Evolutionary conservation across 164 flowering plant species (phyloP).

Genomic region (Houttuynia cordata): DNA sequence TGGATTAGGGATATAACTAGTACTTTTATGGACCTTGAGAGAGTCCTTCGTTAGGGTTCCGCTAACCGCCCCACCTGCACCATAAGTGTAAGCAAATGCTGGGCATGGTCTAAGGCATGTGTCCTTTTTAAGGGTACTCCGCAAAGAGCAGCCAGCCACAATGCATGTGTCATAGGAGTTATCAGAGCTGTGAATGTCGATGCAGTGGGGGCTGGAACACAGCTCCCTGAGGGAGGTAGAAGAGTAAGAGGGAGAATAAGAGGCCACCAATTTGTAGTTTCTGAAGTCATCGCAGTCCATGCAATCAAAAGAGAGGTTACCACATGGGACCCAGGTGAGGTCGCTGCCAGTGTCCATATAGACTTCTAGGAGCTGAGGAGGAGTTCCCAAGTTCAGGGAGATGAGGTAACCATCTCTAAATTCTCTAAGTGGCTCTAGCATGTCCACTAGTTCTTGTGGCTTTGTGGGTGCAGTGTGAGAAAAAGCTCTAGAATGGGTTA

Average conservation of each 20-base stretch:
- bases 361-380: constrained; percentile 53
- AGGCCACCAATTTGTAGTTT: constrained; percentile 21
- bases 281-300: constrained; percentile 49
- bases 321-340: constrained; percentile 82
- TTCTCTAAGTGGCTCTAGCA: constrained; percentile 50
- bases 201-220: constrained; percentile 41
- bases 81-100: constrained; percentile 64
- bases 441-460: constrained; percentile 19
- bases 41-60: constrained; percentile 48
- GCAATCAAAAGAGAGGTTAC: constrained; percentile 57
- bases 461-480: constrained; percentile 10
- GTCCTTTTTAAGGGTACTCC: constrained; percentile 28
- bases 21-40: constrained; percentile 31
- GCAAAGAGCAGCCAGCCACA: constrained; percentile 48
- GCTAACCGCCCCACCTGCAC: constrained; percentile 38
- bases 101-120: constrained; percentile 63
- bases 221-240: constrained; percentile 40
- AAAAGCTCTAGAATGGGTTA: constrained; percentile 28
- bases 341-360: constrained; percentile 79
- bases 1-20: constrained; percentile 4
- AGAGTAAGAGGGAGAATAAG: constrained; percentile 45
- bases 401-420: constrained; percentile 60
- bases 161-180: constrained; percentile 46
- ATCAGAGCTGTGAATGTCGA: constrained; percentile 53
- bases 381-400: constrained; percentile 53